Base-by-base conservation (phyloP, 176 grass and related monocot species). In the Oryza meyeriana region DNA sequence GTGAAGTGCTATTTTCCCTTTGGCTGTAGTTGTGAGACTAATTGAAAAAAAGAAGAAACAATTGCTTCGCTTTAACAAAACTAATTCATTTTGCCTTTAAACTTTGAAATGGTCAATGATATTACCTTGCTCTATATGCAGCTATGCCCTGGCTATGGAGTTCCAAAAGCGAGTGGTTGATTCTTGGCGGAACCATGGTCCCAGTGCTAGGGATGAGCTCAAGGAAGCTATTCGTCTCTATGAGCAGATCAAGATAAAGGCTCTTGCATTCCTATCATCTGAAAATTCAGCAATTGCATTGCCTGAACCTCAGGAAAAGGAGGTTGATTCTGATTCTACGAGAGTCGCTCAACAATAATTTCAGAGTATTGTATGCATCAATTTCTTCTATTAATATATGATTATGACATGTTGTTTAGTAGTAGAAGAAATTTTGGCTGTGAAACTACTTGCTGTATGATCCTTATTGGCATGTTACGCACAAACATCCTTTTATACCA, bases 171-270 rank as follows among this genome's bases (percentile, higher is more conserved):
- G 35, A 80, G 91, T 95, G 33, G 64, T 93, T 66, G 87, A 88
- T 87, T 90, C 93, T 57, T 99, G 96, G 96, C 76, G 66, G 61
- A 95, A 75, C 78, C 91, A 99, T 91, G 96, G 92, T 17, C 69
- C 84, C 6, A 83, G 83, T 47, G 93, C 80, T 33, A 85, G 42
- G 75, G 96, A 95, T 26, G 87, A 93, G 80, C 83, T 95, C 77
- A 87, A 83, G 79, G 87, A 90, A 91, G 93, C 96, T 77, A 77
- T 38, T 87, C 81, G 69, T 42, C 79, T 92, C 38, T 94, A 92
- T 36, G 79, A 99, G 74, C 71, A 95, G 74, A 71, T 99, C 29
- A 85, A 87, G 74, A 71, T 41, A 83, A 99, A 99, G 48, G 86
- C 83, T 8, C 74, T 90, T 0, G 74, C 77, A 10, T 50, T 55